These are phyloP conservation scores for Wickerhamiella azyma DNA, from an alignment of 805 yeast genomes.

Conservation along the genomic window DNA sequence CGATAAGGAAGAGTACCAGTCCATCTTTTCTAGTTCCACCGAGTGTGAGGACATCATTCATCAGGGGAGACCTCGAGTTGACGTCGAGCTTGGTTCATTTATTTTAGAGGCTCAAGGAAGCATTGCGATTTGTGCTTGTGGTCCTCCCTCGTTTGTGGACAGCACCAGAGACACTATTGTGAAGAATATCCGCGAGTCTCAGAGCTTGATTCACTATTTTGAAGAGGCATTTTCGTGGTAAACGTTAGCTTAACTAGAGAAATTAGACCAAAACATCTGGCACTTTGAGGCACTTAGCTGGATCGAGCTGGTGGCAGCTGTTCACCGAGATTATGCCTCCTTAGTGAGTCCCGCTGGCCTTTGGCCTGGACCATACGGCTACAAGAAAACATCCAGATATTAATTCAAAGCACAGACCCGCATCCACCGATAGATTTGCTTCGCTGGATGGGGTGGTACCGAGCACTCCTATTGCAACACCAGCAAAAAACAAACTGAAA, in stretches of 20 bases:
- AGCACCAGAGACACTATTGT: constrained; percentile 32
- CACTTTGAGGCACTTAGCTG: not conserved
- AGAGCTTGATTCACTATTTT: constrained; percentile 24
- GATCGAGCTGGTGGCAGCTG: too few species aligned
- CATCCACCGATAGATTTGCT: too few species aligned
- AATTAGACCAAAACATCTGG: too few species aligned
- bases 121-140: constrained; percentile 43
- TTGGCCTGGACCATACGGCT: too few species aligned
- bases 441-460: too few species aligned
- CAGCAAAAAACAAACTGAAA: too few species aligned
- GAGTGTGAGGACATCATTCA: not conserved
- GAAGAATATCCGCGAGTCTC: constrained; percentile 16
- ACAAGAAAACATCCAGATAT: too few species aligned
- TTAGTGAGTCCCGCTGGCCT: too few species aligned
- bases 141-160: constrained; percentile 47
- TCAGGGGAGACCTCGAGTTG: constrained; percentile 18
- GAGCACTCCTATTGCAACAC: too few species aligned
- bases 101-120: constrained; percentile 25
- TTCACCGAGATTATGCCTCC: too few species aligned
- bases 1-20: not conserved
- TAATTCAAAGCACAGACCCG: too few species aligned
- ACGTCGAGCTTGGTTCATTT: constrained; percentile 12
- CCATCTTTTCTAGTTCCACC: not conserved
- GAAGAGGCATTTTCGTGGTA: constrained; percentile 28
- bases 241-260: not conserved